Evolutionary conservation across 2,329 filamentous ascomycete genomes (phyloP), one percentile per base, ranked within the genome.

Genomic region (Alternaria sp.): DNA sequence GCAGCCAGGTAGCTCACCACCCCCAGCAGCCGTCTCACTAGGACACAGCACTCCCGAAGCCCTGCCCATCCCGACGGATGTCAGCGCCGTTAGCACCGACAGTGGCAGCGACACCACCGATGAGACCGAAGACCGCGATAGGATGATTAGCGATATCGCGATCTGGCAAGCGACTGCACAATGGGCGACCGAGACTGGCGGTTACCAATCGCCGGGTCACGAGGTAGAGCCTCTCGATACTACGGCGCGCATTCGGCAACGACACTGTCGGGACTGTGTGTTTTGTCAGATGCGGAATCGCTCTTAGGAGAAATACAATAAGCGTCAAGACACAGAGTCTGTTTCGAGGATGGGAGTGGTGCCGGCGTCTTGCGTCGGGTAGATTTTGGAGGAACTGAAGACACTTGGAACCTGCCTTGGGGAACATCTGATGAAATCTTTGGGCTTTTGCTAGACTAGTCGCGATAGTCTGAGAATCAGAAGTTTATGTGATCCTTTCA

Each of bases 231-330:
- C 60, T 5, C 13, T 61, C 10, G 57, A 65, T 21, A 65, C 65
- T 2, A 58, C 61, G 1, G 17, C 44, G 25, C 56, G 56, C 2
- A 62, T 72, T 6, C 61, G 30, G n/a, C 44, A 28, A 19, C 40
- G 26, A 17, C 69, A 72, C 17, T 56, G 58, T 50, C 40, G 28
- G 13, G 26, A 52, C 6, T 72, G 68, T 13, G 32, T 47, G 17
- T 67, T 72, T 52, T 72, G 69, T 43, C 46, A 57, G 28, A 54
- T 26, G 56, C 50, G 57, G 17, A 44, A 49, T 40, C 7, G 36
- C 21, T 36, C 17, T 10, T 51, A 40, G n/a, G 8, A 1, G 36
- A 9, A 40, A 2, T 0, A 3, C 7, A 1, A 13, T 12, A 9
- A 21, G 40, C 17, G 10, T 12, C 12, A 32, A n/a, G 17, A 51